A percentile compares a stretch with the other conserved stretches of the same genome.
These are phyloP conservation scores for Gossypium lobatum DNA, from an alignment of 441 rosid species.

Conservation along the genomic window DNA sequence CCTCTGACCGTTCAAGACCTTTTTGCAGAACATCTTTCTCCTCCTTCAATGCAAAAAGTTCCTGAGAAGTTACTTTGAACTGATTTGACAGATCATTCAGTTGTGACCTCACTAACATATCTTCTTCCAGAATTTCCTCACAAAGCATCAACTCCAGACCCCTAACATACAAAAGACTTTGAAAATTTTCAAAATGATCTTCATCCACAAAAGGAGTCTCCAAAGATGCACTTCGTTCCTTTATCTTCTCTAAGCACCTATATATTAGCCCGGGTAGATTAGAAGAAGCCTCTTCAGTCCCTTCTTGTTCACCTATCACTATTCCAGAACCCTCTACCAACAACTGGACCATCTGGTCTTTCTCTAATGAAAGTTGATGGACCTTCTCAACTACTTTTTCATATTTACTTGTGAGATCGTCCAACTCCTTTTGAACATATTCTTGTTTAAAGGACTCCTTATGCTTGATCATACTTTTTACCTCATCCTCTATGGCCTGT, in stretches of 20 bases:
- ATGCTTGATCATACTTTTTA: conserved; percentile 26
- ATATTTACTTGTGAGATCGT: conserved; percentile 33
- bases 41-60: conserved; percentile 44
- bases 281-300: conserved; percentile 26
- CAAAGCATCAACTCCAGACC: conserved; percentile 55
- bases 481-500: conserved; percentile 38
- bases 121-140: conserved; percentile 62
- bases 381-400: conserved; percentile 40
- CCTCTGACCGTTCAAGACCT: conserved; percentile 74
- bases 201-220: conserved; percentile 29
- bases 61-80: conserved; percentile 34
- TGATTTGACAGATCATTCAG: conserved; percentile 34
- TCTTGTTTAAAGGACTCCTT: conserved; percentile 49
- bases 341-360: conserved; percentile 45
- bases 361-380: conserved; percentile 43
- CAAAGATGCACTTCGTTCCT: conserved; percentile 35
- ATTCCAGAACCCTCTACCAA: conserved; percentile 60
- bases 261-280: conserved; percentile 38
- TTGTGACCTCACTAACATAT: conserved; percentile 40
- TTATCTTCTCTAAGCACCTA: conserved; percentile 56
- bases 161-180: conserved; percentile 59
- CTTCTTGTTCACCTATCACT: conserved; percentile 28
- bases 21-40: conserved; percentile 52
- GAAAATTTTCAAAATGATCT: conserved; percentile 53
- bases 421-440: conserved; percentile 41